Percentiles rank a stretch among this genome's conserved stretches.
Conservation (phyloP, 768 basidiomycete species). For the Amanita pseudoporphyria region DNA sequence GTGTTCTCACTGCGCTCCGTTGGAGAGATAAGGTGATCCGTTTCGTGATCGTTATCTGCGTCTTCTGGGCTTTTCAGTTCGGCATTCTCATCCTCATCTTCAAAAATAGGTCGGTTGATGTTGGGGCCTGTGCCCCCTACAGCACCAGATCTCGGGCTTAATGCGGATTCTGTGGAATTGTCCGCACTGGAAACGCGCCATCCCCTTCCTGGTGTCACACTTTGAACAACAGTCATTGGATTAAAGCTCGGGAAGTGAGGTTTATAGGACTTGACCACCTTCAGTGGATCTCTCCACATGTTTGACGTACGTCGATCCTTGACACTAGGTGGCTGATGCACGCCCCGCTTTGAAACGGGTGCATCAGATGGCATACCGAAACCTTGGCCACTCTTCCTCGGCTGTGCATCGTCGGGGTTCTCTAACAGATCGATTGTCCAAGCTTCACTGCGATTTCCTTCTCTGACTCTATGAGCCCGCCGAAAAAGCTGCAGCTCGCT, state of each 20-base stretch:
- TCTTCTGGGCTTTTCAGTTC: not conserved
- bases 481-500: not conserved
- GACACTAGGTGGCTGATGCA: not conserved
- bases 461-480: not conserved
- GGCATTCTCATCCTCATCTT: not conserved
- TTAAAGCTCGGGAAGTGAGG: not conserved
- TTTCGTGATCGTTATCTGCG: not conserved
- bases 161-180: not conserved
- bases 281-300: not conserved
- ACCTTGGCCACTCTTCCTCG: not conserved
- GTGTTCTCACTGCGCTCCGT: not conserved
- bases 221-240: not conserved
- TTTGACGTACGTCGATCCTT: not conserved
- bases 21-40: conserved; percentile 1
- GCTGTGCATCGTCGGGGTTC: not conserved
- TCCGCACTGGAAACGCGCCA: not conserved
- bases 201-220: not conserved
- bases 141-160: not conserved
- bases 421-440: conserved; percentile 1
- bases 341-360: not conserved
- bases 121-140: not conserved
- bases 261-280: not conserved
- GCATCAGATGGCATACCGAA: not conserved
- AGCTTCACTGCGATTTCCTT: not conserved
- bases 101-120: not conserved